Evolutionary conservation across 1,284 basidiomycete genomes (phyloP).

Genomic region (Kwoniella shivajii): DNA sequence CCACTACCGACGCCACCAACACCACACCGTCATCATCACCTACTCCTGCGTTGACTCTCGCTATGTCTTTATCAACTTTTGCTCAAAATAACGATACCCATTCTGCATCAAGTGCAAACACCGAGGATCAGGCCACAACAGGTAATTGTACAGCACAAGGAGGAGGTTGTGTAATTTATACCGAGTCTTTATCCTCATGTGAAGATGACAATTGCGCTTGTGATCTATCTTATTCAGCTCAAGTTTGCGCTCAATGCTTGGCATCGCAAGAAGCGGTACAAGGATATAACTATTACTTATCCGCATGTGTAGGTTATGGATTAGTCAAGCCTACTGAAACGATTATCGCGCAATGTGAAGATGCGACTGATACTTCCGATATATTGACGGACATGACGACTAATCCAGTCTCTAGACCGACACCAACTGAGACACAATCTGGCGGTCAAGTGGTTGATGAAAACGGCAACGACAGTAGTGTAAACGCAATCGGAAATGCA

Average conservation of each 20-base stretch:
- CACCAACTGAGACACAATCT: not conserved
- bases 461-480: not conserved
- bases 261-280: slow-evolving; percentile 8
- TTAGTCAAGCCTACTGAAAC: slow-evolving; percentile 9
- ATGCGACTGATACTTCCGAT: not conserved
- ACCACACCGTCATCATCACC: too few relatives aligned
- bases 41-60: too few relatives aligned
- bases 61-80: too few relatives aligned
- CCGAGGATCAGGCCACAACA: too few relatives aligned
- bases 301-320: slow-evolving; percentile 8
- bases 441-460: not conserved
- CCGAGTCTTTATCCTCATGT: slow-evolving; percentile 8
- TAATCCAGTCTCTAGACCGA: not conserved
- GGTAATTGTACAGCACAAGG: slow-evolving; percentile 8
- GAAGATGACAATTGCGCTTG: slow-evolving; percentile 16
- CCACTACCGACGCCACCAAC: too few relatives aligned
- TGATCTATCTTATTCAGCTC: slow-evolving; percentile 13
- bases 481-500: too few relatives aligned
- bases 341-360: not conserved
- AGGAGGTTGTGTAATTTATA: slow-evolving; percentile 14
- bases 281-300: slow-evolving; percentile 12
- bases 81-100: too few relatives aligned
- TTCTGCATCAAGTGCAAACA: too few relatives aligned
- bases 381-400: not conserved
- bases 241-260: slow-evolving; percentile 21